These are phyloP conservation scores for Paracoccidioides brasiliensis DNA, from an alignment of 2,329 filamentous ascomycete species.

Conservation along the genomic window DNA sequence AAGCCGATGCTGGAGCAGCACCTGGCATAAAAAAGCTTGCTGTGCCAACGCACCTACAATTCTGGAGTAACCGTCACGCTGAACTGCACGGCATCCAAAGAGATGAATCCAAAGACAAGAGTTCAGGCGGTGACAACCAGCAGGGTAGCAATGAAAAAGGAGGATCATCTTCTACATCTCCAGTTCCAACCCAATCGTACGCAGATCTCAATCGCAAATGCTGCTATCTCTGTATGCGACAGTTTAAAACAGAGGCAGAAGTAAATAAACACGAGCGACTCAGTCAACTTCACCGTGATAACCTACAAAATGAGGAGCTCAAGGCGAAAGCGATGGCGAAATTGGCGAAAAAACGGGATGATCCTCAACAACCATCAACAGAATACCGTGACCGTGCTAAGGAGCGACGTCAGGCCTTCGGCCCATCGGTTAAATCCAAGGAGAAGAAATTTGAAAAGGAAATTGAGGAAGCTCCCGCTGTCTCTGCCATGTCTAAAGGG, in stretches of 20 bases:
- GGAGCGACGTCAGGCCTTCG: slow-evolving; percentile 34
- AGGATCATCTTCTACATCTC: slow-evolving; percentile 17
- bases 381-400: slow-evolving; percentile 37
- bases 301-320: slow-evolving; percentile 39
- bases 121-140: slow-evolving; percentile 16
- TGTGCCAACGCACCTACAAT: slow-evolving; percentile 53
- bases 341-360: slow-evolving; percentile 30
- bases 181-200: slow-evolving; percentile 43
- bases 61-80: slow-evolving; percentile 58
- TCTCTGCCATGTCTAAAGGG: slow-evolving; percentile 33
- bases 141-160: slow-evolving; percentile 7
- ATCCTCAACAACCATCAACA: slow-evolving; percentile 14
- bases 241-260: slow-evolving; percentile 43
- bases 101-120: slow-evolving; percentile 15
- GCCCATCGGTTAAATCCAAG: slow-evolving; percentile 19
- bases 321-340: slow-evolving; percentile 30
- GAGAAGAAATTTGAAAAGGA: slow-evolving; percentile 23
- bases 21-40: slow-evolving; percentile 33
- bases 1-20: slow-evolving; percentile 28
- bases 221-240: slow-evolving; percentile 50
- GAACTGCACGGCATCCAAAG: slow-evolving; percentile 46
- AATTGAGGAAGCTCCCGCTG: slow-evolving; percentile 16
- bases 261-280: slow-evolving; percentile 48
- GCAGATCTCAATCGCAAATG: slow-evolving; percentile 45
- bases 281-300: slow-evolving; percentile 44